Evolutionary conservation across 2,329 filamentous ascomycete genomes (phyloP).

Genomic region (Lecanosticta acicola): DNA sequence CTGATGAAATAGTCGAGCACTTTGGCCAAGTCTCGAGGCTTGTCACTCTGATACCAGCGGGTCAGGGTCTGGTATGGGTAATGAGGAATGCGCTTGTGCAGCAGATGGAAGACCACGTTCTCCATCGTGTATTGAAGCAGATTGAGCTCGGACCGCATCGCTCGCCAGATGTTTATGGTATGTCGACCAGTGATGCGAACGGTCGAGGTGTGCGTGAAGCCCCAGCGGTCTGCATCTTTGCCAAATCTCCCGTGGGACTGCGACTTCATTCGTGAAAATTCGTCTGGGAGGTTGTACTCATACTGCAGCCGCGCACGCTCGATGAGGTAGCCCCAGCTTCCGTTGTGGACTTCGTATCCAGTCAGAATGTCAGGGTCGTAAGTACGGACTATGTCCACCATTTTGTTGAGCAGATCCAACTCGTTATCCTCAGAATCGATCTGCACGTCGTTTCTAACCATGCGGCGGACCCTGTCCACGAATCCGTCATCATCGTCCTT

Average conservation of each 20-base stretch:
- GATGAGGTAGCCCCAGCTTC: constrained; percentile 92
- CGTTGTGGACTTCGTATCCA: constrained; percentile 88
- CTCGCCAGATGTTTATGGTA: constrained; percentile 95
- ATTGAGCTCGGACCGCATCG: constrained; percentile 89
- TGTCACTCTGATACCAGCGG: constrained; percentile 69
- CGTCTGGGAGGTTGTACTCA: constrained; percentile 84
- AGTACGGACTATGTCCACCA: constrained; percentile 77
- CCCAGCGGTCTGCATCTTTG: constrained; percentile 84
- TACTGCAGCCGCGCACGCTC: constrained; percentile 82
- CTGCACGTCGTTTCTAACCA: constrained; percentile 51
- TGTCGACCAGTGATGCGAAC: constrained; percentile 90
- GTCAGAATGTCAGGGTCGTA: constrained; percentile 90
- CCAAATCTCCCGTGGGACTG: constrained; percentile 78
- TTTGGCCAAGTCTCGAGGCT: constrained; percentile 63
- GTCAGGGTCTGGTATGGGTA: constrained; percentile 77
- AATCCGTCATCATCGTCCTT: constrained; percentile 51
- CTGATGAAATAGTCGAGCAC: constrained; percentile 71
- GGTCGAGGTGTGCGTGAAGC: constrained; percentile 87
- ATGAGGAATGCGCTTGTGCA: constrained; percentile 82
- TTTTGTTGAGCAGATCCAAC: constrained; percentile 74
- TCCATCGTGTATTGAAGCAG: constrained; percentile 94
- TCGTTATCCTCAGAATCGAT: constrained; percentile 73
- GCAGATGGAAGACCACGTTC: constrained; percentile 85
- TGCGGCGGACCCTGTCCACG: constrained; percentile 56
- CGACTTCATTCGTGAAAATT: constrained; percentile 81